These are phyloP conservation scores for Pseudocercospora musae DNA, from an alignment of 2,329 filamentous ascomycete genomes.

Conservation along the genomic window DNA sequence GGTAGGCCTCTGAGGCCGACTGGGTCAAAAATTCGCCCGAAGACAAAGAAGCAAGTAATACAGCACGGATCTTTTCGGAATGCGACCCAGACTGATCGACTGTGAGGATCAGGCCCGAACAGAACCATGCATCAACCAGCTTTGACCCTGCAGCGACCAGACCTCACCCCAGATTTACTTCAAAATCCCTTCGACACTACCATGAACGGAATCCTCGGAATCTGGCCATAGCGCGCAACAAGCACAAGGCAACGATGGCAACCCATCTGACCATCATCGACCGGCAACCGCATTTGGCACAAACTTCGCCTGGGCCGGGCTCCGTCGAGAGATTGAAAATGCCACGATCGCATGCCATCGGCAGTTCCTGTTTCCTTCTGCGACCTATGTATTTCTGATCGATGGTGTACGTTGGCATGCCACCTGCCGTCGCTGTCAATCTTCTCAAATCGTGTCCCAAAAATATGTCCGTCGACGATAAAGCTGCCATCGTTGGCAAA, in stretches of 20 bases:
- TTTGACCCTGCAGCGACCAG: neutral
- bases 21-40: neutral
- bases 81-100: neutral
- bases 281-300: neutral
- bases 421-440: neutral
- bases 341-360: neutral
- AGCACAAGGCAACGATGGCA: neutral
- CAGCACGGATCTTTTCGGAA: neutral
- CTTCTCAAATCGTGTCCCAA: neutral
- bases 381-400: neutral
- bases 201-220: neutral
- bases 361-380: neutral
- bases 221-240: neutral
- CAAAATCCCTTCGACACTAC: neutral
- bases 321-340: neutral
- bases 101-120: neutral
- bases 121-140: neutral
- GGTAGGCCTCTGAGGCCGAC: neutral
- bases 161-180: neutral
- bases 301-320: neutral
- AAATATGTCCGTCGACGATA: conserved; percentile 9
- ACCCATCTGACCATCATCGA: neutral
- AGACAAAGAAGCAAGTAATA: neutral
- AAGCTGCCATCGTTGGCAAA: neutral
- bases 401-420: neutral